phyloP scores from a whole-genome alignment of 2,329 filamentous ascomycete species.

The Ophiocordyceps australis region DNA sequence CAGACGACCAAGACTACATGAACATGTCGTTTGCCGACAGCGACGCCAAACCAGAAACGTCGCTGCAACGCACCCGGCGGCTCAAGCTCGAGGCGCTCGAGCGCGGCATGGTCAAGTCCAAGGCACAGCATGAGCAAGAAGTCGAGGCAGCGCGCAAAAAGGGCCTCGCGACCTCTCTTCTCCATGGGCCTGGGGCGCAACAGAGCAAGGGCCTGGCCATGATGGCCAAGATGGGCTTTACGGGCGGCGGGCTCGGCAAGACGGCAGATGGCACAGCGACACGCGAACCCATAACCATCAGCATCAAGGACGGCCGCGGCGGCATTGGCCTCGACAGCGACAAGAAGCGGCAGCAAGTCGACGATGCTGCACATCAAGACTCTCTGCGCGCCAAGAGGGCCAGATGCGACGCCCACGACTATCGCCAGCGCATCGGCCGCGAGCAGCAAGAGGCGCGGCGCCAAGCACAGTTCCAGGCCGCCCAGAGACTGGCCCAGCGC shows the following conservation, averaged over 20 bases:
- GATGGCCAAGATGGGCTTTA: constrained; percentile 95
- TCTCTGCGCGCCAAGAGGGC: constrained; percentile 37
- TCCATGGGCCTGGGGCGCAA: constrained; percentile 35
- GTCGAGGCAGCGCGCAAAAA: constrained; percentile 55
- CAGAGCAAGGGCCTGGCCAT: constrained; percentile 81
- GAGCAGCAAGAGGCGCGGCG: constrained; percentile 51
- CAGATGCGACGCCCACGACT: constrained; percentile 49
- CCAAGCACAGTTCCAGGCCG: constrained; percentile 55
- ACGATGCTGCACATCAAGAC: constrained; percentile 24
- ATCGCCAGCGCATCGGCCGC: constrained; percentile 49
- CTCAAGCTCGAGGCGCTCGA: constrained; percentile 47
- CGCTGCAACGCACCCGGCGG: constrained; percentile 32
- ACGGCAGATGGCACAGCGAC: constrained; percentile 22
- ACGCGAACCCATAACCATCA: constrained; percentile 57
- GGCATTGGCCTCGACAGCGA: constrained; percentile 76
- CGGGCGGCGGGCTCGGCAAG: constrained; percentile 54
- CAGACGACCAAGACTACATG: constrained; percentile 95
- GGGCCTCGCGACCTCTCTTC: constrained; percentile 55
- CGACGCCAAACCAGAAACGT: constrained; percentile 32
- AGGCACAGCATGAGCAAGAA: constrained; percentile 63
- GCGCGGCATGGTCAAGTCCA: constrained; percentile 54
- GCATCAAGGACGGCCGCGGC: constrained; percentile 59
- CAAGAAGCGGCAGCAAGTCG: constrained; percentile 57
- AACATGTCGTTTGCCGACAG: constrained; percentile 73
- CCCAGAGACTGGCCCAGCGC: constrained; percentile 67